Base-by-base conservation (phyloP, 2,329 filamentous ascomycete genomes). In the Chlorencoelia australis region DNA sequence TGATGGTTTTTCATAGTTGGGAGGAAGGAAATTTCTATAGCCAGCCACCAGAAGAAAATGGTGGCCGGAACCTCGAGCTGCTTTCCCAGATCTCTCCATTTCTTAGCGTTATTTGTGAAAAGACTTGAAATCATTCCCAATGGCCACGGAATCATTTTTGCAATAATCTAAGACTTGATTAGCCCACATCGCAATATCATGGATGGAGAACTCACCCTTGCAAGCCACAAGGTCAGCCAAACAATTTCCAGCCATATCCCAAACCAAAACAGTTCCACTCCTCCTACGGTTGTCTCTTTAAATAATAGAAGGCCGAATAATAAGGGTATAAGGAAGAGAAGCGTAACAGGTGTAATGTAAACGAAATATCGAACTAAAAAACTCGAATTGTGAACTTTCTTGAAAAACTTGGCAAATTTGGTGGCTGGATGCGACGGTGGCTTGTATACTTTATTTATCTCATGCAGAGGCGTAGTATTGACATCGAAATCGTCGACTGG, bases 231-330 rank as follows among this genome's bases (percentile, higher is more conserved):
- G 0, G 86, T 86, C 44, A 89, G 68, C 89, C 89, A 96, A 17
- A 95, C 71, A 27, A 94, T 85, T 59, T 94, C 84, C 13, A 95
- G 69, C 89, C 89, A 96, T 44, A 95, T 86, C 19, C 83, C 83
- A 54, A 96, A 95, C 89, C 89, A 96, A 41, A 86, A 65, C 29
- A 95, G 64, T 44, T 75, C 55, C 0, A 94, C 86, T 14, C 81
- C 85, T 1, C 86, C 86, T 3, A 81, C 71, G 2, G 69, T 75
- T 2, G 80, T 65, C 32, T 69, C 46, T n/a, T 65, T 62, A 43
- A 70, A 81, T 1, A 71, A 44, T 13, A 82, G 59, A 2, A 68
- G 69, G 5, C 79, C 81, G 15, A 86, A 58, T 5, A 86, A 61
- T 26, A 84, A 58, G 0, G 82, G 82, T 30, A 84, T 73, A 25